Conservation (phyloP, 257 asterid genomes). For the Rauvolfia tetraphylla region DNA sequence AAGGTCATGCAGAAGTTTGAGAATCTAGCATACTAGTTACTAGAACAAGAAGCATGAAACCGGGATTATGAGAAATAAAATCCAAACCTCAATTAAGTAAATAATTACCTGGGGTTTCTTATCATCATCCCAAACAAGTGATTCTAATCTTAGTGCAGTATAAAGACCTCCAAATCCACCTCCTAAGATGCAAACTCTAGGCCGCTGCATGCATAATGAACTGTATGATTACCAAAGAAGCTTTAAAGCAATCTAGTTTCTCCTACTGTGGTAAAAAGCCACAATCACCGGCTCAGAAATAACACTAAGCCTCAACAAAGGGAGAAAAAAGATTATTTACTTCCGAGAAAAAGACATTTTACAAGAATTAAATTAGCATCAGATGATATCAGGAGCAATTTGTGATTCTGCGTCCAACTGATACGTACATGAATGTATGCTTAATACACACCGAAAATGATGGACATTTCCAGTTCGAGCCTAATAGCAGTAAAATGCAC, state of each 20-base stretch:
- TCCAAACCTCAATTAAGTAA: background rate
- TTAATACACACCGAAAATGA: background rate
- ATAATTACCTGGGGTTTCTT: constrained; percentile 82
- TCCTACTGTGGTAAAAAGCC: too few species aligned
- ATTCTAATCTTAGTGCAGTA: constrained; percentile 89
- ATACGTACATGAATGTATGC: background rate
- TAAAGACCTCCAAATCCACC: constrained; percentile 99
- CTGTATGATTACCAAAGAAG: constrained; percentile 7
- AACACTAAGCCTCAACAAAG: background rate
- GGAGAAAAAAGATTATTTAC: background rate
- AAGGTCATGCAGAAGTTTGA: background rate
- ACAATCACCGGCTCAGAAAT: background rate
- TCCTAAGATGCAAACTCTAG: constrained; percentile 94
- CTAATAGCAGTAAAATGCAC: background rate
- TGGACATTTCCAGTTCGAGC: background rate
- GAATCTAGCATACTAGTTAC: too few species aligned
- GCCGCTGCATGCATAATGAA: constrained; percentile 56
- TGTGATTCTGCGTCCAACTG: background rate
- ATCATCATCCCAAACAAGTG: constrained; percentile 93
- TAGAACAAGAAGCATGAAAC: background rate
- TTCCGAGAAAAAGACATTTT: background rate
- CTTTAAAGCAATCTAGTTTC: background rate
- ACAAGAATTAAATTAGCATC: background rate
- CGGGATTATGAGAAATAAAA: background rate
- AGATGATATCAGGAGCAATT: background rate